Evolutionary conservation across 768 basidiomycete genomes (phyloP), one percentile per base, ranked within the genome.

Genomic region (Termitomyces heimii): DNA sequence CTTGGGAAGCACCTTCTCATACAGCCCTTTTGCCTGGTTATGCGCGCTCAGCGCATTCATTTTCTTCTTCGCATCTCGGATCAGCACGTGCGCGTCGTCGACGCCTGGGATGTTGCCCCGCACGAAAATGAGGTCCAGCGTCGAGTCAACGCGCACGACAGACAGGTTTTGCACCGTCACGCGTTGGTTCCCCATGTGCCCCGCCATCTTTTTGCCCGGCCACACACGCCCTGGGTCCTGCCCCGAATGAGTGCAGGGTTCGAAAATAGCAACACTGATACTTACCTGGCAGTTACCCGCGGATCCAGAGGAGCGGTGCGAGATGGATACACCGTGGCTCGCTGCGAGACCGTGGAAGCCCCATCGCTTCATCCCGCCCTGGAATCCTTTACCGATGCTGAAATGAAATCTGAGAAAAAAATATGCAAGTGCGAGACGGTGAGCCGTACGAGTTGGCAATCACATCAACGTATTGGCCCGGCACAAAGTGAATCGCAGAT

Each of bases 201-300:
- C 97, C 10, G 96, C 85, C 96, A 97, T 98, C 78, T 98, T 98
- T 76, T 94, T 97, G 37, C 97, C 97, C 4, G 97, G 97, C 75
- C 91, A 94, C 5, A 98, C 80, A 65, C 97, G 86, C 47, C 97
- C 97, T 26, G 97, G 96, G 66, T 97, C 94, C 94, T 98, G 43
- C 5, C n/a, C 16, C 59, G 16, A 59, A 57, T 49, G 48, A 55
- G 12, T 28, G 9, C 3, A 5, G 18, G 28, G 58, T 26, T 52
- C 5, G 53, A 35, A 52, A 29, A 44, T 47, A 34, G 43, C 46
- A 51, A 34, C 32, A 54, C 22, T 53, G 18, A 22, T 20, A 16
- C 79, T 59, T 62, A 94, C 95, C 79, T 98, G 96, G 70, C 96
- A 92, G 65, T 89, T 89, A 71, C 97, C 97, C 8, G 91, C 95